Evolutionary conservation across 2,329 filamentous ascomycete species (phyloP).

Genomic region (Fusarium sp.): DNA sequence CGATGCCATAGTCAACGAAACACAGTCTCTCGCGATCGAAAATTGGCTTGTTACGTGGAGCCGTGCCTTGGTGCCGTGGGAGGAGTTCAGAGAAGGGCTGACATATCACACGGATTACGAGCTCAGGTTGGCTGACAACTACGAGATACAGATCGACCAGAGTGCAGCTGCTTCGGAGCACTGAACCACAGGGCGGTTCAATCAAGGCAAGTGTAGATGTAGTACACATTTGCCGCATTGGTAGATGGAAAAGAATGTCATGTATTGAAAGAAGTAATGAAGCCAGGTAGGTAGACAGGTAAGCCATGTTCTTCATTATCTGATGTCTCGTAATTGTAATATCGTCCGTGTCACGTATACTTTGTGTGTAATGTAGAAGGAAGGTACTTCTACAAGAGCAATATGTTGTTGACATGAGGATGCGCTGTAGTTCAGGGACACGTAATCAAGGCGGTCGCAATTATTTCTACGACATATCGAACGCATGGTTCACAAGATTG

Average conservation of each 20-base stretch:
- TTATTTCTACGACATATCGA: not conserved
- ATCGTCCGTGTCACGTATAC: not conserved
- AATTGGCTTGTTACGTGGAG: too few species aligned
- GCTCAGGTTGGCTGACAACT: not conserved
- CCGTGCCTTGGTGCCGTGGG: too few species aligned
- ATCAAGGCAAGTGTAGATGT: too few species aligned
- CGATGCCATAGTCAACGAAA: not conserved
- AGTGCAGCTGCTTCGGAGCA: too few species aligned
- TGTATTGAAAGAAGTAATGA: too few species aligned
- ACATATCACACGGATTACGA: not conserved
- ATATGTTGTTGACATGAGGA: rapidly evolving
- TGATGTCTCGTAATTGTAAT: not conserved
- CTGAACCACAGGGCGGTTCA: too few species aligned
- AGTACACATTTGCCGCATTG: too few species aligned
- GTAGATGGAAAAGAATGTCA: not conserved
- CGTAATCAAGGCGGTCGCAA: too few species aligned
- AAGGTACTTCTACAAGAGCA: not conserved
- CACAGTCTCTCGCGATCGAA: not conserved
- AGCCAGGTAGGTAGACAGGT: not conserved
- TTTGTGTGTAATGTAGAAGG: not conserved
- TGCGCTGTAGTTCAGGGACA: not conserved
- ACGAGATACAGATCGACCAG: not conserved
- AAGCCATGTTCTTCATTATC: not conserved
- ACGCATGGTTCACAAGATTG: too few species aligned
- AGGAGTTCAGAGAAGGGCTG: not conserved